Evolutionary conservation across 306 rosid genomes (phyloP).

Genomic region (Begonia loranthoides): DNA sequence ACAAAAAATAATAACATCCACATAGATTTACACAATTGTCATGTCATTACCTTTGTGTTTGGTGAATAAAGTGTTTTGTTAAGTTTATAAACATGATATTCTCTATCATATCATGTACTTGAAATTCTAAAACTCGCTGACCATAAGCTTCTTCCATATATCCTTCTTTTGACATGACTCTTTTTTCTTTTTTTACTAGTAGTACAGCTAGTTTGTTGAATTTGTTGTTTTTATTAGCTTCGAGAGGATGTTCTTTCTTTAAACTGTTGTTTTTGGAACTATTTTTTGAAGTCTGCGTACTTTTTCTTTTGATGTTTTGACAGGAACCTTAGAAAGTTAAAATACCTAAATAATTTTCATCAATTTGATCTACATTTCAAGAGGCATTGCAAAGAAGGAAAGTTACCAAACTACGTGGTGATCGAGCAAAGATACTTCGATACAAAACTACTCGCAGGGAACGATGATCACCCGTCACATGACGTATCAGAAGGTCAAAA

Average conservation of each 20-base stretch:
- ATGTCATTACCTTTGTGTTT: no score
- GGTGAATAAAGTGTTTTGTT: no score
- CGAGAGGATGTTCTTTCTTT: neutral
- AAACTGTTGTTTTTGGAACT: neutral
- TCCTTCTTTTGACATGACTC: neutral
- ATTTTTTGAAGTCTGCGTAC: neutral
- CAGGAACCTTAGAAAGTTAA: constrained; percentile 58
- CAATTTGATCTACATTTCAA: constrained; percentile 35
- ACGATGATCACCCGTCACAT: constrained; percentile 79
- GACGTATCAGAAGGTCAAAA: constrained; percentile 62
- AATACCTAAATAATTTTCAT: constrained; percentile 37
- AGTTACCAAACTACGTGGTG: constrained; percentile 63
- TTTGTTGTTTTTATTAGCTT: no score
- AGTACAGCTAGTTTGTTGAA: no score
- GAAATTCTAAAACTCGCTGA: no score
- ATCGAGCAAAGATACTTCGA: constrained; percentile 55
- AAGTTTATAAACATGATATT: no score
- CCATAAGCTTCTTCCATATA: no score
- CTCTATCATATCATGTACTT: no score
- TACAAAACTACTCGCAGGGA: constrained; percentile 24
- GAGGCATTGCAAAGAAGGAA: constrained; percentile 54
- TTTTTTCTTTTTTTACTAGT: no score
- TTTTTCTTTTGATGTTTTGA: neutral
- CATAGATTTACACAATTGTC: no score
- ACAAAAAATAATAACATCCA: neutral